phyloP scores from a whole-genome alignment of 2,329 filamentous ascomycete genomes.

The Bisporella sp. region DNA sequence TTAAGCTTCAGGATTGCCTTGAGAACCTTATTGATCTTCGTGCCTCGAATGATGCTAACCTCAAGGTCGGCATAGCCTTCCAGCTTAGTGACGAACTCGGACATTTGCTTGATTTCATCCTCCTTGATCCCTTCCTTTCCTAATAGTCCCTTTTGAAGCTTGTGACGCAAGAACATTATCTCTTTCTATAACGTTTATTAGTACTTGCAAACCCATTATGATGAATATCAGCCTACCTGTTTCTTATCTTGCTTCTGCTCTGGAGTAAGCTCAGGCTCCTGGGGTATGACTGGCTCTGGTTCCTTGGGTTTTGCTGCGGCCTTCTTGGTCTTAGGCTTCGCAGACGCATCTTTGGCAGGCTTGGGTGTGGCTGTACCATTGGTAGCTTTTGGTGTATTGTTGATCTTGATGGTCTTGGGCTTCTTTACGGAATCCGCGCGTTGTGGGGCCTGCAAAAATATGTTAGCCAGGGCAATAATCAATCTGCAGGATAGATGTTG shows the following conservation, averaged over 20 bases:
- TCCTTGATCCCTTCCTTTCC: constrained; percentile 76
- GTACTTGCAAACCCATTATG: constrained; percentile 7
- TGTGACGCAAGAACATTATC: constrained; percentile 90
- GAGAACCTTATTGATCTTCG: constrained; percentile 98
- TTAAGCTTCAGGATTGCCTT: constrained; percentile 84
- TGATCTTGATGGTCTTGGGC: constrained; percentile 59
- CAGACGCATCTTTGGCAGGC: constrained; percentile 26
- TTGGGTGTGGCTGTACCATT: constrained; percentile 34
- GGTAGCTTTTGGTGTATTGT: constrained; percentile 62
- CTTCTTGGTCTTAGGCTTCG: constrained; percentile 40
- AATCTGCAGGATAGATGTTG: not conserved
- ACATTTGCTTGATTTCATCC: constrained; percentile 74
- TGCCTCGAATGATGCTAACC: constrained; percentile 77
- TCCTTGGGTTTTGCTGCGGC: constrained; percentile 47
- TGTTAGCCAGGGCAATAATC: constrained; percentile 11
- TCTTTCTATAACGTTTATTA: constrained; percentile 48
- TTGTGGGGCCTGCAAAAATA: constrained; percentile 42
- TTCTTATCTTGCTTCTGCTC: constrained; percentile 54
- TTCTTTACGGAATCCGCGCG: constrained; percentile 59
- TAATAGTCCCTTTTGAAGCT: constrained; percentile 89
- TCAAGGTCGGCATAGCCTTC: constrained; percentile 79
- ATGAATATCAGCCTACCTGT: constrained; percentile 38
- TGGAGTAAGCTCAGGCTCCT: constrained; percentile 50
- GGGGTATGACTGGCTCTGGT: constrained; percentile 41
- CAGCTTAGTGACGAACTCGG: constrained; percentile 70